Base-by-base conservation (phyloP, 495 filamentous ascomycete genomes). In the Penicillium manginii region DNA sequence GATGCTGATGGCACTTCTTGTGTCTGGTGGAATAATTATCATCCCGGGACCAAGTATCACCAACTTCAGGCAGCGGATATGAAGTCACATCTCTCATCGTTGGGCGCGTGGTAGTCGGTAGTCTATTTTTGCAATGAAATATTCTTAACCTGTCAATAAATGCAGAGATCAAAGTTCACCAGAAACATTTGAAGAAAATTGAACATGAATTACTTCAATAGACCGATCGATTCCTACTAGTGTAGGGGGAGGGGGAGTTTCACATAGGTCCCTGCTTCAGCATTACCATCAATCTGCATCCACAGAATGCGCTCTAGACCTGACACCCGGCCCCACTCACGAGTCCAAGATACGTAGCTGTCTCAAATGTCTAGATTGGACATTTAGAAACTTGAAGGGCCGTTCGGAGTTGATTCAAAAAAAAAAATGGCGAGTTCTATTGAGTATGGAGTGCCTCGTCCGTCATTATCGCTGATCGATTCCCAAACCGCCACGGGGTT, bases 11-110 rank as follows among this genome's bases (percentile, higher is more conserved):
- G 76, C 3, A 53, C 43, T 2, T 57, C 48, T 4, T 77, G 73
- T 62, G 32, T 78, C 2, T 77, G 76, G 76, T 77, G 73, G 70
- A 74, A 78, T 62, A 56, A 67, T 51, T 78, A 75, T 48, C 73
- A 78, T 52, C 73, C 75, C 10, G 64, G 66, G 1, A 49, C 58
- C 21, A 76, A 72, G 54, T 75, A 75, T 55, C 77, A 77, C 48
- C 21, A 60, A 23, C 39, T 72, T 17, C 72, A 74, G 53, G 72
- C 71, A 31, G 68, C 71, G 29, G 73, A 78, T 71, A 78, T 79
- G 76, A 70, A 72, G 61, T 2, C 45, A 18, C 50, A 51, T 32
- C 45, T 75, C 32, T 32, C 59, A 29, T 52, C 59, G n/a, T 55
- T 75, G 12, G 71, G 68, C 32, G 66, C 63, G 35, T 77, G 71